These are phyloP conservation scores for Tuber aestivum DNA, from an alignment of 495 filamentous ascomycete species.

Conservation along the genomic window DNA sequence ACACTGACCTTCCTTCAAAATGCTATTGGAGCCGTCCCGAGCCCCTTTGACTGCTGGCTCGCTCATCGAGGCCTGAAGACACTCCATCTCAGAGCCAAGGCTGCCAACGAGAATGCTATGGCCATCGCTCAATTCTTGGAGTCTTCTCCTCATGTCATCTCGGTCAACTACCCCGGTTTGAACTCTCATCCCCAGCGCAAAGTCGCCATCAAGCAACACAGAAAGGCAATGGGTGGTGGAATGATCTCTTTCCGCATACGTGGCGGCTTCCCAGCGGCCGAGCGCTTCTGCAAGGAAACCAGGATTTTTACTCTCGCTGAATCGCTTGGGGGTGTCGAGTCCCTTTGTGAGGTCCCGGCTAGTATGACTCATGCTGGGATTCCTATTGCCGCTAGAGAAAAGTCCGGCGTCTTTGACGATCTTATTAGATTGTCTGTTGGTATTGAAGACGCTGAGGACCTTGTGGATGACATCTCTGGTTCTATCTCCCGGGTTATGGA, in stretches of 20 bases:
- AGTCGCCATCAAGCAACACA: slow-evolving; percentile 84
- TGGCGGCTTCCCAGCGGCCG: slow-evolving; percentile 79
- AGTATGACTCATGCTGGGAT: slow-evolving; percentile 98
- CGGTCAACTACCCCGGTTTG: slow-evolving; percentile 92
- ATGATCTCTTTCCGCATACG: slow-evolving; percentile 96
- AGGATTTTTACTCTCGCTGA: slow-evolving; percentile 91
- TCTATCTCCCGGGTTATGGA: slow-evolving; percentile 72
- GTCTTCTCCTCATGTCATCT: slow-evolving; percentile 69
- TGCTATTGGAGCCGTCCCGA: slow-evolving; percentile 90
- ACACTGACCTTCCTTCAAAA: slow-evolving; percentile 89
- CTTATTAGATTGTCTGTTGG: slow-evolving; percentile 91
- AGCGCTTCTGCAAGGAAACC: slow-evolving; percentile 84
- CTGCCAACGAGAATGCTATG: slow-evolving; percentile 75
- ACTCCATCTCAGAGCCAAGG: slow-evolving; percentile 81
- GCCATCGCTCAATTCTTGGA: slow-evolving; percentile 71
- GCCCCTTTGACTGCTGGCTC: slow-evolving; percentile 95
- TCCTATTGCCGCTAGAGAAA: slow-evolving; percentile 79
- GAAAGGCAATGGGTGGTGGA: slow-evolving; percentile 88
- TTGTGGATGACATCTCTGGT: slow-evolving; percentile 74
- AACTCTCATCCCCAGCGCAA: slow-evolving; percentile 76
- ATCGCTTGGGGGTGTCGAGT: slow-evolving; percentile 88
- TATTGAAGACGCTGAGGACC: slow-evolving; percentile 82
- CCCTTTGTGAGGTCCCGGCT: slow-evolving; percentile 80
- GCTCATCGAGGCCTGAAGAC: slow-evolving; percentile 98
- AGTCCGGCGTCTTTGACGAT: slow-evolving; percentile 91